Base-by-base conservation (phyloP, 2,329 filamentous ascomycete species). In the Sarocladium kiliense region DNA sequence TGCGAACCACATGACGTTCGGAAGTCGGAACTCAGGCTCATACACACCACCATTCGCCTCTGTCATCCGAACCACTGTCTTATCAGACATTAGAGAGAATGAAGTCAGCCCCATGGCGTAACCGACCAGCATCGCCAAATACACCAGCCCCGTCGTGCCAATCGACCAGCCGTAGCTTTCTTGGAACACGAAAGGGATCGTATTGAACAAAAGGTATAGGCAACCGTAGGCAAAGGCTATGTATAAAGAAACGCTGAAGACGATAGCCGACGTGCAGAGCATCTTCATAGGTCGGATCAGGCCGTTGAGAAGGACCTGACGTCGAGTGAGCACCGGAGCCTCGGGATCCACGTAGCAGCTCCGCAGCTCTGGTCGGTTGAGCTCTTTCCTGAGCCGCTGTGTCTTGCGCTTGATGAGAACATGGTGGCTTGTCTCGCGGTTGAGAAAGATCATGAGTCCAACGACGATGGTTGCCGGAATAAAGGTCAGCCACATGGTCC, bases 141-240 rank as follows among this genome's bases (percentile, higher is more conserved):
- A 63, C 2, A 60, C 59, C 1, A 63, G 50, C 6, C 60, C 59
- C 6, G 56, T 51, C 3, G 54, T 55, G 1, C 57, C 50, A 16
- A 5, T 19, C 5, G 5, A 6, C 77, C 85, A 89, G 18, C 82
- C 81, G 26, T 86, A 77, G 3, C 75, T 61, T 60, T 84, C 76
- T 30, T 75, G 70, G 64, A 88, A 88, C n/a, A 85, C 82, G 58
- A 76, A 72, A 1, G 78, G 74, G 19, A 80, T 68, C 0, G 77
- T 73, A 2, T 72, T 76, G 2, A 81, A 71, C 60, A 78, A 73
- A 61, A 80, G 77, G 62, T 86, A 87, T 0, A 86, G 63, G 16
- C 85, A 78, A 0, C 82, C 84, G 59, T 84, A 86, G 57, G 77
- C 76, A 60, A 88, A 85, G 30, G 77, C 80, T 3, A 83, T 79